Evolutionary conservation across 2,329 filamentous ascomycete species (phyloP), one percentile per base, ranked within the genome.

Genomic region (Scedosporium minutisporum): DNA sequence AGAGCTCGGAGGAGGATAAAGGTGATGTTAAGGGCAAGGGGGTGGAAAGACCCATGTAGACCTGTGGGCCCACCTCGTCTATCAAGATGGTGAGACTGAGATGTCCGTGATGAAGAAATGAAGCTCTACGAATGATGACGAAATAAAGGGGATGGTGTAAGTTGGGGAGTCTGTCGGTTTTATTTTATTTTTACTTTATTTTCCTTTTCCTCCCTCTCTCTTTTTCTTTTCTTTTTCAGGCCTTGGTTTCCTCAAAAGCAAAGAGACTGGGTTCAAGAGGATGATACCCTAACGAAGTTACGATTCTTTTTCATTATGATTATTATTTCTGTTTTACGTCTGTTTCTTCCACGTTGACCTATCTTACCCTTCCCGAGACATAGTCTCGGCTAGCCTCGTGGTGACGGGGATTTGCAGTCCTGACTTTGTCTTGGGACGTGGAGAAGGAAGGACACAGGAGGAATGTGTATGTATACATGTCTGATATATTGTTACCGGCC

Each of bases 21-120:
- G 25, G 23, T 16, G 57, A 60, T 12, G 55, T 65, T 44, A 76
- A 76, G 65, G 74, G 72, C 7, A 77, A 77, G 63, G 69, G 67
- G 1, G 65, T 70, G 2, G 71, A 73, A 41, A 67, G 61, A n/a
- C 38, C 38, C 14, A 9, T 44, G n/a, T 59, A 59, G 25, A 38
- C 33, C 33, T 38, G 10, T 38, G 10, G 33, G 33, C 10, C 33
- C 33, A 12, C 33, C 10, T 38, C 33, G 9, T 4, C 44, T 48
- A 2, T 48, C 14, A 23, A 3, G 18, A 27, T 25, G 51, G 51
- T 55, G 44, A 21, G 18, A 48, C 18, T 21, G 18, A 48, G 44
- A 48, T n/a, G 51, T 9, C 38, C 53, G 6, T 18, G 44, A 48
- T 18, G 44, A 18, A 18, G 44, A 18, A 18, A 48, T 48, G 44